Percentiles rank a stretch among this genome's conserved stretches.
Evolutionary conservation across 176 grass and related monocot genomes (phyloP).

Genomic region (Oryza punctata): DNA sequence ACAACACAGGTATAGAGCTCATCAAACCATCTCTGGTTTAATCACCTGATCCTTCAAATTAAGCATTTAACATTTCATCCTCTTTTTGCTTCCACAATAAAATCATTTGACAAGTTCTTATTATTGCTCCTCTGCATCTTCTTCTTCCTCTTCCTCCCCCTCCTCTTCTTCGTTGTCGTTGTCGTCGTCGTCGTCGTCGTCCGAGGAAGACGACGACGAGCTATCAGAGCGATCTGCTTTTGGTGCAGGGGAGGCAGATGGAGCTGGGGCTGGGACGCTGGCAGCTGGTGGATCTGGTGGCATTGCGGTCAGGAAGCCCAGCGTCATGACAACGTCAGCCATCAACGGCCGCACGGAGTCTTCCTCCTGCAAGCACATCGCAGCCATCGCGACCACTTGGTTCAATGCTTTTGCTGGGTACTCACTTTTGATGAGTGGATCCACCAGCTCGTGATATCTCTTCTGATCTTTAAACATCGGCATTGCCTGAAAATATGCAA

Average conservation of each 20-base stretch:
- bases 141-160: slow-evolving; percentile 12
- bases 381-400: slow-evolving; percentile 87
- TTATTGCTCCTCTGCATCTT: slow-evolving; percentile 28
- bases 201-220: slow-evolving; percentile 33
- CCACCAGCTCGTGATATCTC: slow-evolving; percentile 83
- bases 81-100: neutral
- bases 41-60: neutral
- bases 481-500: slow-evolving; percentile 49
- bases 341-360: slow-evolving; percentile 76
- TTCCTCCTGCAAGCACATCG: slow-evolving; percentile 97
- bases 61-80: neutral
- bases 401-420: slow-evolving; percentile 76
- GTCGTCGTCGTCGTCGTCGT: neutral
- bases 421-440: slow-evolving; percentile 63
- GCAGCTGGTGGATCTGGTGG: slow-evolving; percentile 34
- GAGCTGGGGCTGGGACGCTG: slow-evolving; percentile 12
- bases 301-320: slow-evolving; percentile 66
- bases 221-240: slow-evolving; percentile 12
- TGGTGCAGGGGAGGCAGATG: slow-evolving; percentile 1
- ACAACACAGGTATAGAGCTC: neutral
- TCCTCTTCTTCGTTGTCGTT: neutral
- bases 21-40: slow-evolving; percentile 10
- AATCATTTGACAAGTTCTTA: neutral
- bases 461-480: slow-evolving; percentile 92
- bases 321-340: slow-evolving; percentile 78